Base-by-base conservation (phyloP, 495 filamentous ascomycete species). In the Emericellopsis terricola region DNA sequence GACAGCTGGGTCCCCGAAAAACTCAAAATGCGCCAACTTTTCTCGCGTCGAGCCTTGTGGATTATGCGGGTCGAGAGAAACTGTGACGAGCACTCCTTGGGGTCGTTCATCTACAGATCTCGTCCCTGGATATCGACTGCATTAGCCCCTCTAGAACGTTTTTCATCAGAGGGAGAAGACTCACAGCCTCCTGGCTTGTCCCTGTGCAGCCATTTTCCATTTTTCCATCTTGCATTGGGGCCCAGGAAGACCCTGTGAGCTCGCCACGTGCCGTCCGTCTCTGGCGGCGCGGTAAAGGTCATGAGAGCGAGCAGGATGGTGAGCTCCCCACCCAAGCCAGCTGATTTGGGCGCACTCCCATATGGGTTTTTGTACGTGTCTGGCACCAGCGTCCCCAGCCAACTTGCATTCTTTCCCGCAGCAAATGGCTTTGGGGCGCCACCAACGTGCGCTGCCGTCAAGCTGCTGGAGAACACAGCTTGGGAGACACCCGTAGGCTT, bases 351-450 rank as follows among this genome's bases (percentile, higher is more conserved):
- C 8, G 23, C 24, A n/a, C n/a, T n/a, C 1, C 32, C 9, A 4
- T 17, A 13, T 1, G 34, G 30, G 14, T 53, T 46, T 29, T 39
- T 19, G 35, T 48, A 56, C 8, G 28, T 34, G 11, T 14, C 31
- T 0, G 55, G 55, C 9, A 58, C 53, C n/a, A 58, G 26, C 2
- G 42, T 17, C 3, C 47, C 47, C 5, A 58, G 46, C 55, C 55
- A 59, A 8, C 38, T 39, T 1, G 52, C 41, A 2, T 37, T 33
- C 1, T 15, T 26, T 1, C 48, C 54, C 0, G 29, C 37, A 8
- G 48, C 49, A 10, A 20, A 50, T 4, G 7, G 17, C n/a, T n/a
- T n/a, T n/a, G n/a, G n/a, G n/a, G n/a, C n/a, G n/a, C n/a, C n/a
- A n/a, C n/a, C n/a, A n/a, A n/a, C n/a, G n/a, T n/a, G n/a, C n/a